Base-by-base conservation (phyloP, 169 alveolate genomes). In the Cryptosporidium sp. region DNA sequence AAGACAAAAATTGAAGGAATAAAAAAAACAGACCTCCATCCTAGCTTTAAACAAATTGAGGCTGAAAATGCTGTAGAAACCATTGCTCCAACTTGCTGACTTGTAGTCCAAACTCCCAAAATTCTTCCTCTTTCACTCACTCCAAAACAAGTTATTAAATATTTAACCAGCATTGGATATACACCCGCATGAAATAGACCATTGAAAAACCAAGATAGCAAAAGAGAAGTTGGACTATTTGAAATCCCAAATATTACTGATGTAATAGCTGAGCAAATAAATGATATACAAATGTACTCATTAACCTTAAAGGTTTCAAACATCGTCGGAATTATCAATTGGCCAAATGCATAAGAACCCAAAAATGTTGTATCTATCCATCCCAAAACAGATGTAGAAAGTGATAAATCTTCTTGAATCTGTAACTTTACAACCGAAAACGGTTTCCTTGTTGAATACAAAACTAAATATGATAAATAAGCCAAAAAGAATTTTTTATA, bases 331-430 rank as follows among this genome's bases (percentile, higher is more conserved):
- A 92, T 41, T 31, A 92, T 23, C 23, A 92, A 61, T 84, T 92
- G 94, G 12, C 94, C 94, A 14, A 84, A 58, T 3, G 94, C 94
- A 61, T 92, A 92, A 16, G 92, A 39, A 35, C 92, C 92, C 52
- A 92, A 70, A 71, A 92, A 92, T 6, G 93, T 70, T 45, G 94
- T 92, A 91, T 92, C 94, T 21, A 92, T 89, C 75, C 91, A 84
- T 51, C 93, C 93, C 71, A 92, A 69, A 33, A 62, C 26, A 26
- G 75, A 70, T 18, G 93, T 68, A 16, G 93, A 85, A 14, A 87
- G 45, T 1, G 80, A 85, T 21, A 85, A 59, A 21, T 58, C 45
- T 2, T 67, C 74, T 23, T 85, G 92, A 48, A 92, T 68, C 26
- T 74, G 91, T 50, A 84, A 71, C 55, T 92, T 92, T 33, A 92